These are phyloP conservation scores for Fusarium palustre DNA, from an alignment of 2,329 filamentous ascomycete genomes.

Conservation along the genomic window DNA sequence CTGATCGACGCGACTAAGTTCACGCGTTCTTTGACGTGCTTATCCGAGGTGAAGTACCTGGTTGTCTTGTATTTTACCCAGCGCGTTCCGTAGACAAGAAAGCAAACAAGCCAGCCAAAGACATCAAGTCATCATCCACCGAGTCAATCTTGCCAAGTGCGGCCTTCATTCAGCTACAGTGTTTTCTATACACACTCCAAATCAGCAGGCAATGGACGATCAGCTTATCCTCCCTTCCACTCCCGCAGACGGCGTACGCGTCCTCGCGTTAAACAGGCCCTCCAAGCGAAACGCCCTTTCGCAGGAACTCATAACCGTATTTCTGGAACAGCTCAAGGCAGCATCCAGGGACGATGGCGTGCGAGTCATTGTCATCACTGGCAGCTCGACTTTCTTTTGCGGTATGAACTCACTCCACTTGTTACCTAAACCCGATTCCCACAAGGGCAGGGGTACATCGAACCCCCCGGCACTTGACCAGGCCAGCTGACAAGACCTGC, in stretches of 20 bases:
- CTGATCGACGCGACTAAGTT: conserved; percentile 32
- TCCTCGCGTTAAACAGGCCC: conserved; percentile 65
- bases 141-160: conserved; percentile 18
- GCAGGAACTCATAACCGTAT: conserved; percentile 60
- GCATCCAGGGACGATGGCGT: conserved; percentile 46
- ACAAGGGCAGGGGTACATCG: conserved; percentile 1
- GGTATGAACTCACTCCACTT: conserved; percentile 43
- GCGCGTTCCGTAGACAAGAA: conserved; percentile 4
- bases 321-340: conserved; percentile 49
- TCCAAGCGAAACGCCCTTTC: conserved; percentile 70
- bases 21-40: conserved; percentile 23
- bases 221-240: conserved; percentile 44
- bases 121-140: neutral
- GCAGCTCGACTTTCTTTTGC: conserved; percentile 53
- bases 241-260: conserved; percentile 54
- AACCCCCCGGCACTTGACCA: conserved; percentile 22
- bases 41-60: conserved; percentile 5
- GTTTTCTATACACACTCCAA: neutral
- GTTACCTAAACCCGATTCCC: neutral
- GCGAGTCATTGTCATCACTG: conserved; percentile 55
- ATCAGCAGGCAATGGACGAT: conserved; percentile 26
- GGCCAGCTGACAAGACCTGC: conserved; percentile 19
- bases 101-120: neutral
- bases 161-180: neutral
- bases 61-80: conserved; percentile 28